Base-by-base conservation (phyloP, 176 grass and related monocot genomes). In the Aegilops sharonensis region DNA sequence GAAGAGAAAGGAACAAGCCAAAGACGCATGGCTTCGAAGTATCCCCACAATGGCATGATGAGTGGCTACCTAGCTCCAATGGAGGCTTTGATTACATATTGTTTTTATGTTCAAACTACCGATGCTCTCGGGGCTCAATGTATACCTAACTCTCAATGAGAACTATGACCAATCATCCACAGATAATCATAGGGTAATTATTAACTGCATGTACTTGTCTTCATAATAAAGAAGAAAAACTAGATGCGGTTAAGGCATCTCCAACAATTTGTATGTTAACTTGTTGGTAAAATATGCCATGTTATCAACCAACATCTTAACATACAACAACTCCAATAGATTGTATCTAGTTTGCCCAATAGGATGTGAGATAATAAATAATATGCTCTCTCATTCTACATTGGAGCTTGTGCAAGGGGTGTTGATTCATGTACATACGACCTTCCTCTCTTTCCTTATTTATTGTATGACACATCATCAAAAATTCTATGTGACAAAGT, bases 1-100 rank as follows among this genome's bases (percentile, higher is more conserved):
- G 89, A 87, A 87, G 86, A 85, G 90, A 90, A 87, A 83, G 87
- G 37, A 63, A 64, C 39, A 72, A 10, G 25, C 47, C 48, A 89
- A 71, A 52, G 64, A 71, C 34, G 68, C 67, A 75, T 84, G 81
- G 62, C 64, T 85, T 77, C 50, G 59, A 81, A 42, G 83, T 81
- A 70, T 35, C 77, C 77, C 78, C 83, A 89, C 70, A 18, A 65
- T 71, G 85, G 48, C 65, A 93, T 88, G 68, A 93, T 85, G 68
- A 91, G 37, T 63, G 29, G 35, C 77, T 86, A 34, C 40, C 42
- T 75, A 48, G 68, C 85, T 61, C 35, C 83, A 56, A 48, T 63
- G 43, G 71, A 35, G 40, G 72, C 50, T 35, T 72, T 85, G 13
- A 61, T 72, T 62, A 35, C 23, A 11, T 90, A 13, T 62, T 7